Conservation (phyloP, 495 filamentous ascomycete genomes). For the Penicillium tannophilum region DNA sequence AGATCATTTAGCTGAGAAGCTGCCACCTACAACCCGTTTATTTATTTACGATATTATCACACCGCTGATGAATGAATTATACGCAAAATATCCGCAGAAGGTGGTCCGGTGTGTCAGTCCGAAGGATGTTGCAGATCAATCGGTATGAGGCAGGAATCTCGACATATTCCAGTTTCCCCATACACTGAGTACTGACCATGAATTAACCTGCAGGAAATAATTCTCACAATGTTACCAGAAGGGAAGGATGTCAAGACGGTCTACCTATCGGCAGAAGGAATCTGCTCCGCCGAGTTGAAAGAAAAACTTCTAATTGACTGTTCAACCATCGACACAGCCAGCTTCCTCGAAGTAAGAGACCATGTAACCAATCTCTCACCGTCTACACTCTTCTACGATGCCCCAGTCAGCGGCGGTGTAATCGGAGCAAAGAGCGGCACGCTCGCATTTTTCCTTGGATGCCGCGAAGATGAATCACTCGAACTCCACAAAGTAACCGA, state of each 20-base stretch:
- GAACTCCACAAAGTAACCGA: conserved; percentile 16
- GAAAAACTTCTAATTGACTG: conserved; percentile 44
- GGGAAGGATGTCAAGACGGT: conserved; percentile 63
- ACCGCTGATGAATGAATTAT: conserved; percentile 35
- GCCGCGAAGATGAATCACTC: conserved; percentile 28
- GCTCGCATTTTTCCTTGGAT: conserved; percentile 52
- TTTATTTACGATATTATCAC: conserved; percentile 44
- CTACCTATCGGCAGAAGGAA: conserved; percentile 45
- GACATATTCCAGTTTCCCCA: not conserved
- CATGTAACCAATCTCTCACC: conserved; percentile 25
- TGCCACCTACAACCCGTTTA: conserved; percentile 28
- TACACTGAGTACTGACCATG: not conserved
- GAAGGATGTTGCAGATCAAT: conserved; percentile 44
- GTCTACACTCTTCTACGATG: conserved; percentile 40
- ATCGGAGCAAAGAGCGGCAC: conserved; percentile 51
- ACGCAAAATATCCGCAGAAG: conserved; percentile 25
- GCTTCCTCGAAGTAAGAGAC: conserved; percentile 38
- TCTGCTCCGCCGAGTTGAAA: conserved; percentile 31
- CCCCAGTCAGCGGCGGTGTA: conserved; percentile 48
- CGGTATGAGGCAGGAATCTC: conserved; percentile 26
- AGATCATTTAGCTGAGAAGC: conserved; percentile 40
- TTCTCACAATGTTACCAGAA: conserved; percentile 69
- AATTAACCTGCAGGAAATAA: conserved; percentile 50
- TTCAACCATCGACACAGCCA: conserved; percentile 48
- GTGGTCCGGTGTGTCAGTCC: conserved; percentile 29